These are phyloP conservation scores for Rhynchospora tenuis DNA, from an alignment of 176 grass and related monocot genomes.

Conservation along the genomic window DNA sequence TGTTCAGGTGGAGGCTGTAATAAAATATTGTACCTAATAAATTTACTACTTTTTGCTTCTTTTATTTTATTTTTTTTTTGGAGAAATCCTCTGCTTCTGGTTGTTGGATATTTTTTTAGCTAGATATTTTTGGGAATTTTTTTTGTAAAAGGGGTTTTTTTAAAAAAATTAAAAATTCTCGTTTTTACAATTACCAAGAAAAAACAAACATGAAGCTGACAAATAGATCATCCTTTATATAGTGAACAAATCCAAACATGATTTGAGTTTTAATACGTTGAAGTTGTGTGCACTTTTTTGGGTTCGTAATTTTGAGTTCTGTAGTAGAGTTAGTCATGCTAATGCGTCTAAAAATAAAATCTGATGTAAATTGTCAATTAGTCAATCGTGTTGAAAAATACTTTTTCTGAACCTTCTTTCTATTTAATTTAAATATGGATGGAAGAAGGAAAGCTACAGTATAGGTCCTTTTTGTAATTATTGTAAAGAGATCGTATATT, in stretches of 20 bases:
- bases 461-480: neutral
- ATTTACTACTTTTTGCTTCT: neutral
- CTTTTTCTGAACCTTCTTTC: neutral
- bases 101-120: neutral
- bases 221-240: neutral
- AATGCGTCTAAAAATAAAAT: neutral
- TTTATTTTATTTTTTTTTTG: too few relatives aligned
- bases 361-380: neutral
- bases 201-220: neutral
- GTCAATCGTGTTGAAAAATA: neutral
- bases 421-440: neutral
- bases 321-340: neutral
- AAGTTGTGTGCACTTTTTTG: neutral
- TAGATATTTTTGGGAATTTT: neutral
- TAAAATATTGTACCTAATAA: neutral
- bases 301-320: neutral
- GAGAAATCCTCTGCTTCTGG: neutral
- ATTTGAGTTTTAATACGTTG: neutral
- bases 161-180: neutral
- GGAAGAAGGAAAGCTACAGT: neutral
- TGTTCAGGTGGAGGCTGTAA: conserved; percentile 12
- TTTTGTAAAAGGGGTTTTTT: neutral
- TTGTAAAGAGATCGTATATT: neutral
- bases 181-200: neutral
- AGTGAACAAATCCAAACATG: neutral